A percentile compares a stretch with the other conserved stretches of the same genome.
Conservation (phyloP, 768 basidiomycete species). For the Brasilioporus rufonigricans region DNA sequence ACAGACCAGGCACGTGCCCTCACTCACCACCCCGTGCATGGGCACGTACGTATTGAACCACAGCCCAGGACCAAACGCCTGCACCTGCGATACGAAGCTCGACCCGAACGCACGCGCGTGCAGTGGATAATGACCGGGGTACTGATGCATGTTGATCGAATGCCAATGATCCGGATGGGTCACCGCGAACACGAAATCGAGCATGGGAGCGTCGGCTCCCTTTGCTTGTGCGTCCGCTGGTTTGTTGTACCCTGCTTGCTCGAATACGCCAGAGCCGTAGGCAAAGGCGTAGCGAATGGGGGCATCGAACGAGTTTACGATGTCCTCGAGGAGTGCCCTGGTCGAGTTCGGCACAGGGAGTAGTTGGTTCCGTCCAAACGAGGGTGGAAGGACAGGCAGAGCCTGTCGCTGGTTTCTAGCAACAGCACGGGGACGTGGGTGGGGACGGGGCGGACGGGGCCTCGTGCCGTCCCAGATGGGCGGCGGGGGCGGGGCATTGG, state of each 20-base stretch:
- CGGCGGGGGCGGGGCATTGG: conserved; percentile 29
- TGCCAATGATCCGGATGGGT: conserved; percentile 93
- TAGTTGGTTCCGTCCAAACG: conserved; percentile 80
- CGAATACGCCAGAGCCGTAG: conserved; percentile 94
- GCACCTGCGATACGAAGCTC: conserved; percentile 73
- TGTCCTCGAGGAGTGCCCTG: conserved; percentile 73
- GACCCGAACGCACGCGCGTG: conserved; percentile 85
- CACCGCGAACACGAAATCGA: conserved; percentile 97
- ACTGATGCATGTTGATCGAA: conserved; percentile 90
- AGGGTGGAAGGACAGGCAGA: conserved; percentile 59
- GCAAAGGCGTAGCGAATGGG: conserved; percentile 97
- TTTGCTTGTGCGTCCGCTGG: conserved; percentile 24
- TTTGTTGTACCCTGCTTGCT: conserved; percentile 75
- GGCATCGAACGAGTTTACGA: conserved; percentile 79
- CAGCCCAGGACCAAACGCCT: conserved; percentile 77
- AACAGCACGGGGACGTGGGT: conserved; percentile 42
- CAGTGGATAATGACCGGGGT: conserved; percentile 88
- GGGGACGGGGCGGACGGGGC: conserved; percentile 36
- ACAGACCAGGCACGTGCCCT: neutral
- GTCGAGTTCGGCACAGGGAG: conserved; percentile 78
- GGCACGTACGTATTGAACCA: conserved; percentile 96
- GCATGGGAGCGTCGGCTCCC: conserved; percentile 62
- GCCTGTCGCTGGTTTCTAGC: conserved; percentile 25
- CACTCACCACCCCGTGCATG: conserved; percentile 78
- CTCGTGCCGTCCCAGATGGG: conserved; percentile 29